Conservation (phyloP, 2,329 filamentous ascomycete genomes). For the Fusarium circinatum region DNA sequence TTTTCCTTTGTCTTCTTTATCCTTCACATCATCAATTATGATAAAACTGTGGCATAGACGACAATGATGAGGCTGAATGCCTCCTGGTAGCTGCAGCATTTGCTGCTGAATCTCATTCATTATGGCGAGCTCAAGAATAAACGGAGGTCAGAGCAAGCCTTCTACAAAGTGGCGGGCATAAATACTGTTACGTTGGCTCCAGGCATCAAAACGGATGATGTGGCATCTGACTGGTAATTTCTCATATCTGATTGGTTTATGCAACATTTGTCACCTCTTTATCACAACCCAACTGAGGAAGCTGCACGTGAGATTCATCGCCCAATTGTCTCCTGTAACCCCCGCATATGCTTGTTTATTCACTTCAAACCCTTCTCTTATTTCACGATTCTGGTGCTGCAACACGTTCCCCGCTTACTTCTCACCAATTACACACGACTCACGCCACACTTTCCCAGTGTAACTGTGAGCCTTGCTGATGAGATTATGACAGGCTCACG, state of each 20-base stretch:
- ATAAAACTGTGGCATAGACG: not conserved
- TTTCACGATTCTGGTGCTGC: not conserved
- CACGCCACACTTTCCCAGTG: not conserved
- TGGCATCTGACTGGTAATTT: not conserved
- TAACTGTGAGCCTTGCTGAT: not conserved
- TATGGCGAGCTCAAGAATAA: not conserved
- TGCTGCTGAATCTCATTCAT: not conserved
- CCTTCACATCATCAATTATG: not conserved
- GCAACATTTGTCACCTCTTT: not conserved
- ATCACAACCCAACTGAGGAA: not conserved
- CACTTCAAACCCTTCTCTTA: too few species aligned
- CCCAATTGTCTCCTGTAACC: not conserved
- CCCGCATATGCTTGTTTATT: too few species aligned
- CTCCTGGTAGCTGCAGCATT: not conserved
- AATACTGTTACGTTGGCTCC: not conserved
- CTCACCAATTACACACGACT: not conserved
- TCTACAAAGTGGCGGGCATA: accelerated
- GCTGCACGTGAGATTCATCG: not conserved
- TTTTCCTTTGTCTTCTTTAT: not conserved
- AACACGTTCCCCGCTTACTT: not conserved
- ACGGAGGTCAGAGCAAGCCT: accelerated
- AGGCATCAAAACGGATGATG: not conserved
- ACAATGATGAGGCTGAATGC: not conserved
- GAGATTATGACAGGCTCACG: not conserved
- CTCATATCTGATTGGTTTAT: not conserved